phyloP scores from a whole-genome alignment of 208 protist genomes.

The Phytomonas sp. region DNA sequence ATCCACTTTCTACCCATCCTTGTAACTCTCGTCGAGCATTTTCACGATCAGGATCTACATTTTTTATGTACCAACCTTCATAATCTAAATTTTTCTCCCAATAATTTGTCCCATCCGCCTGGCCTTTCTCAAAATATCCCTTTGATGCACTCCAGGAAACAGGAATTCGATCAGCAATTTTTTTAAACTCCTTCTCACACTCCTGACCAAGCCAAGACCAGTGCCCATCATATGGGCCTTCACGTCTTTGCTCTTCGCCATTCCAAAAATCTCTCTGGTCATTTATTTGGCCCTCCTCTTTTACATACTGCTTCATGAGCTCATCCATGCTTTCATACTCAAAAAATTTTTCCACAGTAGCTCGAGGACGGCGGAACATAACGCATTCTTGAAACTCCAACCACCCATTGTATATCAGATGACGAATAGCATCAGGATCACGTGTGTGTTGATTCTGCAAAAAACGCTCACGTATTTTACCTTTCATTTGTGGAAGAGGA shows the following conservation, averaged over 20 bases:
- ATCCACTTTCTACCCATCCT: constrained; percentile 78
- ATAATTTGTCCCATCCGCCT: constrained; percentile 83
- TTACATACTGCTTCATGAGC: constrained; percentile 54
- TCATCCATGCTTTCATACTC: constrained; percentile 66
- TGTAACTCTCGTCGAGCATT: constrained; percentile 76
- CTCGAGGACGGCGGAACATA: constrained; percentile 66
- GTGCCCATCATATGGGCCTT: constrained; percentile 81
- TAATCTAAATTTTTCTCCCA: constrained; percentile 91
- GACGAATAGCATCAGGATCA: constrained; percentile 80
- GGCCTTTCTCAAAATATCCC: constrained; percentile 79
- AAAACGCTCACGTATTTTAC: constrained; percentile 74
- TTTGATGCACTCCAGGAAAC: constrained; percentile 75
- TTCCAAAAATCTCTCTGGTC: constrained; percentile 79
- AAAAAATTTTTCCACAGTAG: constrained; percentile 79
- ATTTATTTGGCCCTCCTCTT: constrained; percentile 71
- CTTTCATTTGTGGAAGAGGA: constrained; percentile 76
- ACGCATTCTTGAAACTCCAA: constrained; percentile 83
- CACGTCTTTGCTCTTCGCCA: constrained; percentile 76
- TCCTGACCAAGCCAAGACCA: constrained; percentile 82
- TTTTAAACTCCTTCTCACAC: constrained; percentile 74
- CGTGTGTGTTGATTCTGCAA: constrained; percentile 82
- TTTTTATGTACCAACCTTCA: constrained; percentile 89
- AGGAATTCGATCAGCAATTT: constrained; percentile 73
- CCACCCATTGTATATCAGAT: constrained; percentile 84
- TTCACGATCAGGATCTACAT: constrained; percentile 81